Conservation (phyloP, 2,329 filamentous ascomycete species). For the Phialophora expanda region DNA sequence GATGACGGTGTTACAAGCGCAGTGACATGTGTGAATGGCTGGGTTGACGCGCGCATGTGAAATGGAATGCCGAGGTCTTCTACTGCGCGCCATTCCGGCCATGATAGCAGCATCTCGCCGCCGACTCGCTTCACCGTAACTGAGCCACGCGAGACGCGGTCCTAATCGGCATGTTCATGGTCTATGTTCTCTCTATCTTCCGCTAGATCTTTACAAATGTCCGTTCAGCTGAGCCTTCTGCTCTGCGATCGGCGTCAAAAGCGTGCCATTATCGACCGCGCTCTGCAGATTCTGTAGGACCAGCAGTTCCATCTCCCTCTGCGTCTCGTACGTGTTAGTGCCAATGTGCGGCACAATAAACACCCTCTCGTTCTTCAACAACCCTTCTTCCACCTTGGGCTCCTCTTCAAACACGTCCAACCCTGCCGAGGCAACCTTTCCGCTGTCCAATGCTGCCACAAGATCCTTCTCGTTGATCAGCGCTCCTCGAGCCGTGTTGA, state of each 20-base stretch:
- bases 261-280: constrained; percentile 61
- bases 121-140: neutral
- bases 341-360: constrained; percentile 66
- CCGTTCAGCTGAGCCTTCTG: constrained; percentile 52
- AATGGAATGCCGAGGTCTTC: constrained; percentile 8
- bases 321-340: constrained; percentile 64
- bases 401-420: constrained; percentile 57
- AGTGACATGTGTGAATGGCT: constrained; percentile 8
- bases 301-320: constrained; percentile 66
- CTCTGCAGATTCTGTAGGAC: constrained; percentile 63
- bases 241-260: constrained; percentile 66
- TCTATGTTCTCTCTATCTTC: neutral
- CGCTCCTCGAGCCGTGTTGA: constrained; percentile 53
- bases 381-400: constrained; percentile 54
- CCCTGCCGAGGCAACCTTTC: constrained; percentile 53
- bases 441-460: constrained; percentile 51
- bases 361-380: constrained; percentile 51
- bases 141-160: no score
- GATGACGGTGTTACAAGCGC: neutral
- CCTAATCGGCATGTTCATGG: neutral
- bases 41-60: constrained; percentile 7
- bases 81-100: neutral
- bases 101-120: neutral
- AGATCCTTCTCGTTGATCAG: constrained; percentile 55
- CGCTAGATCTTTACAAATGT: constrained; percentile 21